Conservation (phyloP, 2,329 filamentous ascomycete species). For the Fusarium beomiforme region DNA sequence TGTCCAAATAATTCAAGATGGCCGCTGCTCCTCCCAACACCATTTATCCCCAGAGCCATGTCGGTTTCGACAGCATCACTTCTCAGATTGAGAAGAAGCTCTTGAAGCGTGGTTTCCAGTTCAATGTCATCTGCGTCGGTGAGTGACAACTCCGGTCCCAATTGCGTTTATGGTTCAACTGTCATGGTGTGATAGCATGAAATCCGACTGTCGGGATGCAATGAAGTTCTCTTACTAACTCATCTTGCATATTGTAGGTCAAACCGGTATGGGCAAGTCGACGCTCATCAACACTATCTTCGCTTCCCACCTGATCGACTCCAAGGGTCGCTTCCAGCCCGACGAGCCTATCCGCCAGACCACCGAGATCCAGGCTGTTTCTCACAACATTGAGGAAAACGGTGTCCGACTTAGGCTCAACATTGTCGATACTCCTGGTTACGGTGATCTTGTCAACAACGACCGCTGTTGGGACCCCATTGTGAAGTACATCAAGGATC, state of each 20-base stretch:
- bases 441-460: slow-evolving; percentile 99
- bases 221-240: slow-evolving; percentile 25
- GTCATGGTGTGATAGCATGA: slow-evolving; percentile 32
- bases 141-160: slow-evolving; percentile 56
- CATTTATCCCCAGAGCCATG: slow-evolving; percentile 94
- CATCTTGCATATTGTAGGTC: slow-evolving; percentile 66
- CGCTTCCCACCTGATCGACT: slow-evolving; percentile 98
- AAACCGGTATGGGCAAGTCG: slow-evolving; percentile 98
- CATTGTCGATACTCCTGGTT: slow-evolving; percentile 98
- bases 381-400: slow-evolving; percentile 99
- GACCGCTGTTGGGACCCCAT: slow-evolving; percentile 99
- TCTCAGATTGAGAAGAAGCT: slow-evolving; percentile 99
- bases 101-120: slow-evolving; percentile 99
- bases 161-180: slow-evolving; percentile 16
- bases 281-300: slow-evolving; percentile 99
- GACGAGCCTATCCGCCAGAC: slow-evolving; percentile 94
- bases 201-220: slow-evolving; percentile 1
- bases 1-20: slow-evolving; percentile 53
- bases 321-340: slow-evolving; percentile 92
- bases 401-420: slow-evolving; percentile 96
- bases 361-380: slow-evolving; percentile 97
- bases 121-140: slow-evolving; percentile 99
- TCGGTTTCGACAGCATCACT: slow-evolving; percentile 99
- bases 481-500: slow-evolving; percentile 99
- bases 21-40: slow-evolving; percentile 74